phyloP scores from a whole-genome alignment of 2,329 filamentous ascomycete genomes.

The Fusarium cyanostomum region DNA sequence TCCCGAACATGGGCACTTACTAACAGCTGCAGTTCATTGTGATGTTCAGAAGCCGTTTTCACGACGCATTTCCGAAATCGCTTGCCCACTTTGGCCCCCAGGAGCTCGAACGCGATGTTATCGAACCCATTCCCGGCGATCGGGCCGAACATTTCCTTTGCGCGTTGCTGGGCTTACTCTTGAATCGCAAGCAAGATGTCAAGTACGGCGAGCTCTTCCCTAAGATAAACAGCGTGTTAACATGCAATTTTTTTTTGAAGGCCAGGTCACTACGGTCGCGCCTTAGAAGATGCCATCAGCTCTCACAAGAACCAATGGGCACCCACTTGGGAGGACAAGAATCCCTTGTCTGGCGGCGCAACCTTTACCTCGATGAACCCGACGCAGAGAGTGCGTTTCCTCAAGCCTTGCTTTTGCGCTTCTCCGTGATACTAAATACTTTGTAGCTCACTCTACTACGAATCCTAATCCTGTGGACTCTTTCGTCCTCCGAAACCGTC shows the following conservation, averaged over 20 bases:
- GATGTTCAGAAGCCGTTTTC: conserved; percentile 96
- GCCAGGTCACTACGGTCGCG: conserved; percentile 89
- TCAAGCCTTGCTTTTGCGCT: not conserved
- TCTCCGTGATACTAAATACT: conserved; percentile 18
- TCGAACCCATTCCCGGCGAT: conserved; percentile 80
- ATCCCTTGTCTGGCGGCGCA: conserved; percentile 80
- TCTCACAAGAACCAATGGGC: conserved; percentile 91
- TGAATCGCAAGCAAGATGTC: conserved; percentile 98
- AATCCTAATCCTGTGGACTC: conserved; percentile 85
- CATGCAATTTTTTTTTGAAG: conserved; percentile 61
- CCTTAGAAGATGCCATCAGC: conserved; percentile 90
- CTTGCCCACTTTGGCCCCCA: conserved; percentile 92
- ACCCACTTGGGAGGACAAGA: conserved; percentile 81
- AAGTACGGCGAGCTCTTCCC: conserved; percentile 72
- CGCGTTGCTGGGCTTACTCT: conserved; percentile 83
- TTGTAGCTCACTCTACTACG: conserved; percentile 81
- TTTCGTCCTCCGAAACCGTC: conserved; percentile 86
- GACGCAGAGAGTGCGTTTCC: conserved; percentile 74
- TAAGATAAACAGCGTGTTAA: conserved; percentile 16
- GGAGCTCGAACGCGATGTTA: conserved; percentile 89
- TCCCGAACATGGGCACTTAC: conserved; percentile 47
- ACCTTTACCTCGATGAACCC: conserved; percentile 86
- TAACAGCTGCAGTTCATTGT: conserved; percentile 82
- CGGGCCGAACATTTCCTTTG: conserved; percentile 90
- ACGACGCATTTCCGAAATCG: conserved; percentile 87